These are phyloP conservation scores for Acer saccharum DNA, from an alignment of 345 rosid species.

Conservation along the genomic window DNA sequence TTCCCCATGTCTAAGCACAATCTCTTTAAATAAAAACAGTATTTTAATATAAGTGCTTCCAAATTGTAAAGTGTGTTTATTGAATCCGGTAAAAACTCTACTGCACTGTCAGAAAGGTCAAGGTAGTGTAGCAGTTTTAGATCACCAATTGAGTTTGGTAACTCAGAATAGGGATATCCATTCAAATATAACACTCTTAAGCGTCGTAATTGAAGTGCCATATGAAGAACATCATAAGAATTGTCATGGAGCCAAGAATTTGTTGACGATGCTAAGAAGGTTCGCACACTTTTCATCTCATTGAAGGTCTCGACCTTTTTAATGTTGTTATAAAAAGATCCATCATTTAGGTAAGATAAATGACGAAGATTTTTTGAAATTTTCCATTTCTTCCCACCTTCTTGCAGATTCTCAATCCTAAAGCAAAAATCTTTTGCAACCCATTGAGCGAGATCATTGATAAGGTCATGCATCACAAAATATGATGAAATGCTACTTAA, in stretches of 20 bases:
- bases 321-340: neutral
- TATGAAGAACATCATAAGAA: neutral
- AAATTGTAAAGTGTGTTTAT: conserved; percentile 7
- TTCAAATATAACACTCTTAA: conserved; percentile 14
- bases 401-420: neutral
- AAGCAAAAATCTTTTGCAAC: neutral
- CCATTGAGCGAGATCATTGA: conserved; percentile 21
- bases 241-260: neutral
- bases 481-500: neutral
- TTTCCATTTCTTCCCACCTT: neutral
- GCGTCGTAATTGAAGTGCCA: neutral
- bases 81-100: conserved; percentile 8
- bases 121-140: conserved; percentile 15
- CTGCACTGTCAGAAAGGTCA: neutral
- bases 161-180: neutral
- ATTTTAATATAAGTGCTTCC: neutral
- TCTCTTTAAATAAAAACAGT: neutral
- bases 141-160: neutral
- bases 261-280: neutral
- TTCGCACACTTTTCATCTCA: neutral
- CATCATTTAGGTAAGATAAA: neutral
- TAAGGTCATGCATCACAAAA: conserved; percentile 24
- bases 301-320: neutral
- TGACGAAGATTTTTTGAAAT: neutral
- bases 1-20: conserved; percentile 10